Conservation (phyloP, 1,284 basidiomycete genomes). For the Cryptococcus sp. region DNA sequence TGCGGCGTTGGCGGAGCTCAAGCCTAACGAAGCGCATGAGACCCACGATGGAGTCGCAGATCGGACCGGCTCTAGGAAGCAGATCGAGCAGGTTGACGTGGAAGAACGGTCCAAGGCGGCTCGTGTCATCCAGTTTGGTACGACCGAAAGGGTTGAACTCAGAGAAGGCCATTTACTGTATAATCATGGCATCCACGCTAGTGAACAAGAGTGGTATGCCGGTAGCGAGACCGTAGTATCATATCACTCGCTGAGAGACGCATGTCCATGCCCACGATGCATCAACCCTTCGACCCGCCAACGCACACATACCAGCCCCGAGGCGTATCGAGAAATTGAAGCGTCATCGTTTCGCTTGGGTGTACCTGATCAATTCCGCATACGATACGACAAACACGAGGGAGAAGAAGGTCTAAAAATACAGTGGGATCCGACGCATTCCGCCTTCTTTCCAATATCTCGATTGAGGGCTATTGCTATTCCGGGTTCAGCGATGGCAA, state of each 20-base stretch:
- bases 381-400: background rate
- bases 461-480: background rate
- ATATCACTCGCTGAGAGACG: conserved; percentile 54
- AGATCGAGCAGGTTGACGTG: too few species aligned
- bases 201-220: too few species aligned
- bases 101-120: too few species aligned
- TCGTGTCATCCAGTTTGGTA: too few species aligned
- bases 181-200: too few species aligned
- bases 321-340: conserved; percentile 44
- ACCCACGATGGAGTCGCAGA: too few species aligned
- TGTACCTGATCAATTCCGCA: background rate
- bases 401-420: background rate
- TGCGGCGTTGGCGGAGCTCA: too few species aligned
- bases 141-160: too few species aligned
- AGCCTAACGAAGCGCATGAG: too few species aligned
- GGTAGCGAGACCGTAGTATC: too few species aligned
- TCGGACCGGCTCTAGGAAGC: too few species aligned
- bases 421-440: background rate
- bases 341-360: conserved; percentile 47
- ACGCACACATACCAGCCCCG: conserved; percentile 3
- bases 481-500: background rate
- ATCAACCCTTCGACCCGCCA: conserved; percentile 71
- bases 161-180: too few species aligned
- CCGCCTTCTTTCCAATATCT: background rate
- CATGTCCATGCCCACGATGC: conserved; percentile 57